phyloP scores from a whole-genome alignment of 2,329 filamentous ascomycete genomes.

The Epichloe festucae region DNA sequence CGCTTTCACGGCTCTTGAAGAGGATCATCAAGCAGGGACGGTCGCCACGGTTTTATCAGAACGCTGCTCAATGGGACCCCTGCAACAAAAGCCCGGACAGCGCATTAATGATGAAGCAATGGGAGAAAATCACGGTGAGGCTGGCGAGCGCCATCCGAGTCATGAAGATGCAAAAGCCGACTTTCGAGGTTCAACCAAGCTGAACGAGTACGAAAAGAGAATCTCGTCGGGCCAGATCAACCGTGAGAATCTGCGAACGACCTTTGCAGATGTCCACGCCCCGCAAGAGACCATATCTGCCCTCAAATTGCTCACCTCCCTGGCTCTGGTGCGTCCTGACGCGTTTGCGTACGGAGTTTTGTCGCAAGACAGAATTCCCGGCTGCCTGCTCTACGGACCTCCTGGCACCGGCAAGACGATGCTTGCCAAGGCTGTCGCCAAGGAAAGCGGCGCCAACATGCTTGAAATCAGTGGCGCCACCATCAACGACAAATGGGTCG shows the following conservation, averaged over 20 bases:
- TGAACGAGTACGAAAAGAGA: constrained; percentile 69
- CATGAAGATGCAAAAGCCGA: constrained; percentile 18
- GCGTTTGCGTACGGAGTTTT: constrained; percentile 95
- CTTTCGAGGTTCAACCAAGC: constrained; percentile 25
- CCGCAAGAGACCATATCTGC: constrained; percentile 73
- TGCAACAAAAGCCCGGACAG: constrained; percentile 19
- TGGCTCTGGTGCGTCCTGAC: constrained; percentile 78
- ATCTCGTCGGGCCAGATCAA: constrained; percentile 73
- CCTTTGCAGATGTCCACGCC: constrained; percentile 78
- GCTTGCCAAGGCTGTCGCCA: constrained; percentile 55
- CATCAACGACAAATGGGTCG: constrained; percentile 93
- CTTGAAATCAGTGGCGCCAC: constrained; percentile 85
- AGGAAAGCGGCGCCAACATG: constrained; percentile 55
- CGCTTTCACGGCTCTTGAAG: constrained; percentile 16
- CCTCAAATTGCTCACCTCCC: constrained; percentile 74
- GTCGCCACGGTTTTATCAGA: constrained; percentile 17
- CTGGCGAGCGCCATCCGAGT: constrained; percentile 14
- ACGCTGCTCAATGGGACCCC: constrained; percentile 19
- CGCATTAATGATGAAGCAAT: constrained; percentile 18
- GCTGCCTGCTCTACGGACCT: constrained; percentile 76
- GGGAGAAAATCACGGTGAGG: constrained; percentile 11
- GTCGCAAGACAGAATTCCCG: constrained; percentile 79
- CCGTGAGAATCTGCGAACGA: constrained; percentile 68
- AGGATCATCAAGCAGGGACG: constrained; percentile 8
- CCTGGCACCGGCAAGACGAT: constrained; percentile 68